A percentile compares a stretch with the other conserved stretches of the same genome.
Evolutionary conservation across 2,329 filamentous ascomycete species (phyloP).

Genomic region (Scytalidium lignicola): DNA sequence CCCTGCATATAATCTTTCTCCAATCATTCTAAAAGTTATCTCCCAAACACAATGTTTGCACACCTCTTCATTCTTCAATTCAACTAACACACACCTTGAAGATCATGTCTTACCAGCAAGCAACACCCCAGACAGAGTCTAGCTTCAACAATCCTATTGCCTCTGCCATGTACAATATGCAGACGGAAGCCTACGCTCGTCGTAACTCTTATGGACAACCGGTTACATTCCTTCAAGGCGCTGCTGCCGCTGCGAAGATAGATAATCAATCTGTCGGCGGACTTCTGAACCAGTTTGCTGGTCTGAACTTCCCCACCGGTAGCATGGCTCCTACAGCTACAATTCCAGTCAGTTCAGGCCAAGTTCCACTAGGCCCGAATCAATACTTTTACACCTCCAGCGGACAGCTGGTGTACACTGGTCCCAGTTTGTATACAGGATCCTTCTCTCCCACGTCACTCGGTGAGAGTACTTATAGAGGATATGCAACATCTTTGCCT

Average conservation of each 20-base stretch:
- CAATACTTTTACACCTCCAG: conserved; percentile 28
- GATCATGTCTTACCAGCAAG: conserved; percentile 31
- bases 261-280: conserved; percentile 20
- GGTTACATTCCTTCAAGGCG: conserved; percentile 16
- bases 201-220: conserved; percentile 24
- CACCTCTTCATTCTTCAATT: conserved; percentile 1
- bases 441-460: conserved; percentile 20
- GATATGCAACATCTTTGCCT: conserved; percentile 23
- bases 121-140: conserved; percentile 19
- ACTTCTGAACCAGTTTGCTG: conserved; percentile 25
- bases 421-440: conserved; percentile 26
- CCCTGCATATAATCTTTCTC: too few species aligned
- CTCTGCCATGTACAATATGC: conserved; percentile 26
- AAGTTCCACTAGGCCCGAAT: conserved; percentile 26
- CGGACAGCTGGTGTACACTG: conserved; percentile 27
- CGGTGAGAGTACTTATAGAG: conserved; percentile 23
- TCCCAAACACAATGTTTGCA: background rate
- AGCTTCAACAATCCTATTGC: conserved; percentile 19
- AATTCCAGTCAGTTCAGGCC: conserved; percentile 15
- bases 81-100: conserved; percentile 13
- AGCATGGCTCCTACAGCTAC: conserved; percentile 28
- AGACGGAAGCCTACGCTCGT: conserved; percentile 20
- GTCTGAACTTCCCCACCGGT: conserved; percentile 26
- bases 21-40: too few species aligned
- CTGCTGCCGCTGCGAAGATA: conserved; percentile 10